phyloP scores from a whole-genome alignment of 1,284 basidiomycete species.

The Puccinia triticina region DNA sequence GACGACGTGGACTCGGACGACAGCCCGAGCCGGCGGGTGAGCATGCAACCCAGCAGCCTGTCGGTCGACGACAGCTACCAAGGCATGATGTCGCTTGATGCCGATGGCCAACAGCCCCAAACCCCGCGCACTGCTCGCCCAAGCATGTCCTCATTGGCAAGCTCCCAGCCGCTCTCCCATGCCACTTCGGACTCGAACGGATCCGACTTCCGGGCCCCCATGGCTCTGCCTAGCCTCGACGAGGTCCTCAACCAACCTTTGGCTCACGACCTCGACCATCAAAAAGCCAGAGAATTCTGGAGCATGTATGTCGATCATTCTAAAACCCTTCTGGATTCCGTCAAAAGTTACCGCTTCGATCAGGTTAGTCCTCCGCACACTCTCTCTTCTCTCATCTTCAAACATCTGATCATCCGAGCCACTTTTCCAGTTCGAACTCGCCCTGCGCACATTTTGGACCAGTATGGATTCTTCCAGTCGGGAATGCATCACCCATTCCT shows the following conservation, averaged over 20 bases:
- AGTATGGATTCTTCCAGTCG: constrained; percentile 72
- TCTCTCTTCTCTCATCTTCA: not conserved
- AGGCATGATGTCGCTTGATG: constrained; percentile 35
- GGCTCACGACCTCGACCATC: constrained; percentile 19
- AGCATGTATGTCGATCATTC: constrained; percentile 82
- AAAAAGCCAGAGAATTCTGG: constrained; percentile 74
- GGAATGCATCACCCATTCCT: constrained; percentile 80
- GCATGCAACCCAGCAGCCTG: not conserved
- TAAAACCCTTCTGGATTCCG: constrained; percentile 74
- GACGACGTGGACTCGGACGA: constrained; percentile 49
- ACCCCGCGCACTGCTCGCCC: constrained; percentile 59
- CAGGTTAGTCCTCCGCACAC: constrained; percentile 56
- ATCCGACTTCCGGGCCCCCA: not conserved
- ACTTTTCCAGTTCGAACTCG: constrained; percentile 71
- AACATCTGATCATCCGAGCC: not conserved
- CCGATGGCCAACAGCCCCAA: constrained; percentile 54
- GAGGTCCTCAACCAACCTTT: constrained; percentile 33
- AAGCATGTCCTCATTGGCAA: constrained; percentile 34
- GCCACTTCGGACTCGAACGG: not conserved
- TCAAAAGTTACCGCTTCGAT: constrained; percentile 75
- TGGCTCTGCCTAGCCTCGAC: constrained; percentile 43
- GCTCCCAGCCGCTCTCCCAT: not conserved
- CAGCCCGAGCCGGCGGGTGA: constrained; percentile 23
- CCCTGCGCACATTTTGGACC: constrained; percentile 78
- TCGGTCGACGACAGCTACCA: constrained; percentile 13